Base-by-base conservation (phyloP, 192 early-diverging fungal genomes). In the Umbelopsis isabellina region DNA sequence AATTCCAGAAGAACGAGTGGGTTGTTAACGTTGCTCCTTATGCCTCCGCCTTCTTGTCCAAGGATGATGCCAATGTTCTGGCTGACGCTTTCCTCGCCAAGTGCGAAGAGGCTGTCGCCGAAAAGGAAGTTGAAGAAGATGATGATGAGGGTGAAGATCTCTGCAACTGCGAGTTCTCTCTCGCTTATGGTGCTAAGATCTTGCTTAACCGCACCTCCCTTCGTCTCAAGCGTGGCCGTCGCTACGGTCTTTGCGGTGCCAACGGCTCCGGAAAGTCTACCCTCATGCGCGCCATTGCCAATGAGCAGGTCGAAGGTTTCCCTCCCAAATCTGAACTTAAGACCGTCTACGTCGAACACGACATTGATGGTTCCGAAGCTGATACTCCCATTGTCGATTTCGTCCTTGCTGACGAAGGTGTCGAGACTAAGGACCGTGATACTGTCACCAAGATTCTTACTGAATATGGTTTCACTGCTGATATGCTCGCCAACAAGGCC, bases 181-280 rank as follows among this genome's bases (percentile, higher is more conserved):
- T 93, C 72, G 91, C 90, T 64, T 92, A 92, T 80, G 90, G 92
- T 86, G 88, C 86, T 84, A 91, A 88, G 89, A 90, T 93, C 76
- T 75, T 93, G 74, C 80, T 93, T 66, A 91, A 90, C 86, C 91
- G 82, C 76, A 83, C 84, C 49, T 70, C 76, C 69, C 80, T 84
- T 49, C 81, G 79, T 75, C 83, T 94, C 23, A 84, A 84, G 73
- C 87, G 91, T 84, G 91, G 91, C 80, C 83, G 88, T 69, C 88
- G 90, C 75, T 94, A 94, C 81, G 91, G 89, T 88, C 86, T 94
- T 58, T 85, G 85, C 77, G 93, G 91, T 71, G 86, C 87, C 75
- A 93, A 94, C 86, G 93, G 92, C 82, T 85, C 82, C 79, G 93
- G 93, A 74, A 95, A 95, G 83, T 88, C 91, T 35, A 94, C 93